Conservation (phyloP, 768 basidiomycete genomes). For the Fomitopsis serialis region DNA sequence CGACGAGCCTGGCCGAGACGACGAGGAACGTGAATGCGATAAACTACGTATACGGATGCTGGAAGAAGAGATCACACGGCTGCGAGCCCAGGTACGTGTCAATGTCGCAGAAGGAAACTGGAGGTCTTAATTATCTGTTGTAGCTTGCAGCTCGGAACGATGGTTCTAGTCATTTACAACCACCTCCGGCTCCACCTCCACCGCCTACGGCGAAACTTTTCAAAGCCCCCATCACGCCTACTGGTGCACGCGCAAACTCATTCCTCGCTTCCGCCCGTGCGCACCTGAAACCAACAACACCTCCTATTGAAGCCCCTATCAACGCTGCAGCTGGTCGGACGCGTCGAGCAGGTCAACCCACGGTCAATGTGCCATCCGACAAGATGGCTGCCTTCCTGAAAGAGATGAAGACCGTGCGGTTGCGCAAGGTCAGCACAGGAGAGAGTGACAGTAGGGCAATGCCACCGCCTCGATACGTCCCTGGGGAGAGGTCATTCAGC, state of each 20-base stretch:
- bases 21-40: constrained; percentile 45
- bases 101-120: background rate
- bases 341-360: constrained; percentile 52
- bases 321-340: constrained; percentile 35
- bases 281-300: constrained; percentile 50
- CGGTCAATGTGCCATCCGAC: constrained; percentile 69
- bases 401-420: constrained; percentile 71
- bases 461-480: constrained; percentile 7
- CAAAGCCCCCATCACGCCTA: constrained; percentile 7
- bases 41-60: constrained; percentile 59
- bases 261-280: constrained; percentile 61
- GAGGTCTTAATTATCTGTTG: background rate
- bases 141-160: constrained; percentile 2
- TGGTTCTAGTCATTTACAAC: constrained; percentile 27
- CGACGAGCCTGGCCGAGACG: constrained; percentile 36
- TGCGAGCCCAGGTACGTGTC: constrained; percentile 45
- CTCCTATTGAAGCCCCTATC: constrained; percentile 64
- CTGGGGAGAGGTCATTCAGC: constrained; percentile 11
- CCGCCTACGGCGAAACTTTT: constrained; percentile 19
- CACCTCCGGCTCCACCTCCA: constrained; percentile 35
- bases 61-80: constrained; percentile 57
- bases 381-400: constrained; percentile 80
- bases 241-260: background rate
- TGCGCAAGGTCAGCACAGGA: constrained; percentile 49
- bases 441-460: constrained; percentile 15